Evolutionary conservation across 2,329 filamentous ascomycete genomes (phyloP).

Genomic region (Ophiocordyceps australis): DNA sequence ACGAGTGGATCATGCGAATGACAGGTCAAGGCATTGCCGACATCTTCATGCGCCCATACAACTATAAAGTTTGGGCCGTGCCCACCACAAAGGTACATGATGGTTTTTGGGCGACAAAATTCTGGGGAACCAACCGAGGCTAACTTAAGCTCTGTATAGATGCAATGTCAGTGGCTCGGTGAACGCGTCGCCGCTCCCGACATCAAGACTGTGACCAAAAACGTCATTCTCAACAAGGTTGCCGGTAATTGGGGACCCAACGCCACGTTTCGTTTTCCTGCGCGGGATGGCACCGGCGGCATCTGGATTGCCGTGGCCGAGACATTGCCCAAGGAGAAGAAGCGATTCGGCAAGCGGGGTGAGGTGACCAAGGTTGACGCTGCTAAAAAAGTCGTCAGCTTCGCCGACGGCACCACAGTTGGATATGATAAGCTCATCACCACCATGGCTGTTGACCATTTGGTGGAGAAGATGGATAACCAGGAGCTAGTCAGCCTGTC

Average conservation of each 20-base stretch:
- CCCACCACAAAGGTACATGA: conserved; percentile 75
- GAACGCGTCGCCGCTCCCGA: conserved; percentile 96
- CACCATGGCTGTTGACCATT: conserved; percentile 88
- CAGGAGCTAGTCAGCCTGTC: conserved; percentile 64
- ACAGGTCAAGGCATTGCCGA: conserved; percentile 81
- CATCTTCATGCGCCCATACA: conserved; percentile 98
- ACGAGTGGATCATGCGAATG: conserved; percentile 94
- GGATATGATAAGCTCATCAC: conserved; percentile 84
- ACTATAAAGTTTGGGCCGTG: conserved; percentile 99
- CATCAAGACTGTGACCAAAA: conserved; percentile 82
- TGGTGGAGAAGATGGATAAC: conserved; percentile 77
- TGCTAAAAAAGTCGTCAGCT: conserved; percentile 61
- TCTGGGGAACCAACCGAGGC: not conserved
- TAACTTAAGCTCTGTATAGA: conserved; percentile 46
- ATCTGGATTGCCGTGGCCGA: conserved; percentile 98
- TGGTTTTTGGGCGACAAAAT: not conserved
- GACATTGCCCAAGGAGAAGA: conserved; percentile 84
- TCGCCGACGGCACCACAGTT: conserved; percentile 74
- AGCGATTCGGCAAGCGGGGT: conserved; percentile 70
- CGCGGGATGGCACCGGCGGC: conserved; percentile 84
- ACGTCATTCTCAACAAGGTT: conserved; percentile 89
- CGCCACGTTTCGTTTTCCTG: conserved; percentile 95
- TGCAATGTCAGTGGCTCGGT: conserved; percentile 97
- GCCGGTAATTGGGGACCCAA: conserved; percentile 98
- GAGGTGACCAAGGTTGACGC: conserved; percentile 78